Evolutionary conservation across 306 rosid species (phyloP), one percentile per base, ranked within the genome.

Genomic region (Cucurbita maxima): DNA sequence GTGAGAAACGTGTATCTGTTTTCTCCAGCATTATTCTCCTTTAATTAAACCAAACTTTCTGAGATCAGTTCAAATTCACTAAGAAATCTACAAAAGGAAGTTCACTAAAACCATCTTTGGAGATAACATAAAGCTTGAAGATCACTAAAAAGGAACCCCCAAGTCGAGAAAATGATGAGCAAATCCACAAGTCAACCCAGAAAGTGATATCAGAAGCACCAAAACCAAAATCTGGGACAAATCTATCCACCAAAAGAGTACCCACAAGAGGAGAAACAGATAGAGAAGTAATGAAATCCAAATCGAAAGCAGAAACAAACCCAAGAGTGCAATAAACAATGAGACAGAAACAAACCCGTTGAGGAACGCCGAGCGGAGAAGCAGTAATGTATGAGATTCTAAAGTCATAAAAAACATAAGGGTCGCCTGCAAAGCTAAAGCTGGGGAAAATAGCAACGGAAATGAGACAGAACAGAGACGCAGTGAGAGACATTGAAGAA

Each of bases 321-420:
- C 72, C 54, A 43, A 45, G 40, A 11, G 41, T 58, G 40, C 0
- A 30, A 58, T 3, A 58, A 59, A 19, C 18, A 30, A 11, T 59
- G 43, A 59, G 8, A 59, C 11, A 30, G 37, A 63, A 63, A 40
- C 3, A 63, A 40, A 90, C 97, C 97, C 48, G 80, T 78, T 93
- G 98, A 71, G 90, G 82, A 78, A 88, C 82, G 20, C 98, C 96
- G 6, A 93, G 91, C 10, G 97, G 97, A 19, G 96, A 86, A 66
- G 60, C 88, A 14, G 96, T 87, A 82, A 80, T 76, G 82, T 87
- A 90, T 8, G 94, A 77, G 43, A 90, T 36, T n/a, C 50, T 88
- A 44, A 90, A 81, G 10, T 88, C 97, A 59, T 19, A 73, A 77
- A 19, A 86, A 53, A 86, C 76, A 9, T 40, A 59, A 12, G 96